phyloP scores from a whole-genome alignment of 192 early-diverging fungal species.

The Radiomyces spectabilis region DNA sequence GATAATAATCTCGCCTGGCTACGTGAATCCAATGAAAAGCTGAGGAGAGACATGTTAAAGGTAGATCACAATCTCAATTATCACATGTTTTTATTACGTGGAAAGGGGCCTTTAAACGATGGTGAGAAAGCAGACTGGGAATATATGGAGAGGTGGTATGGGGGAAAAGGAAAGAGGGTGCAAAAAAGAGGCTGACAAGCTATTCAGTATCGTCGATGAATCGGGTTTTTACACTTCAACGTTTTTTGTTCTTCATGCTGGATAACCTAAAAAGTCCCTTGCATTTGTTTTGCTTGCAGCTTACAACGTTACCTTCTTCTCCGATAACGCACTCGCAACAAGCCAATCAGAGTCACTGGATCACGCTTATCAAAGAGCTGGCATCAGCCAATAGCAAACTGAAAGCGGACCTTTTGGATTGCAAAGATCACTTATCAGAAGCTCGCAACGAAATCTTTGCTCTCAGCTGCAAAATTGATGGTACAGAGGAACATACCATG shows the following conservation, averaged over 20 bases:
- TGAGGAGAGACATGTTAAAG: conserved; percentile 11
- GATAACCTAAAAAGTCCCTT: too few species aligned
- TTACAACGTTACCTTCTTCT: too few species aligned
- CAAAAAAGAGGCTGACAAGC: too few species aligned
- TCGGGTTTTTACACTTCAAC: too few species aligned
- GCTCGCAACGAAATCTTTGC: neutral
- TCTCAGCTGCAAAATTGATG: neutral
- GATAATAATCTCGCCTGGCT: conserved; percentile 8
- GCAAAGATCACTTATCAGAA: conserved; percentile 3
- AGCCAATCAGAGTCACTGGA: conserved; percentile 23
- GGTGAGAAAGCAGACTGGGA: too few species aligned
- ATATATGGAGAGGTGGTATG: neutral
- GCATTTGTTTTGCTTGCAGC: too few species aligned
- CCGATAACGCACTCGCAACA: neutral
- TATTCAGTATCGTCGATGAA: too few species aligned
- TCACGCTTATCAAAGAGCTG: conserved; percentile 46
- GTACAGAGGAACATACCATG: too few species aligned
- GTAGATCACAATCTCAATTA: neutral
- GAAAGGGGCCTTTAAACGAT: neutral
- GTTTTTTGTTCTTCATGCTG: too few species aligned
- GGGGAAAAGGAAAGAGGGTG: too few species aligned
- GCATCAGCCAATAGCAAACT: conserved; percentile 45
- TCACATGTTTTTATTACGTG: neutral
- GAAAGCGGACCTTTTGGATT: conserved; percentile 25
- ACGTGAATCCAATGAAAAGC: conserved; percentile 13